Percentiles rank a stretch among this genome's conserved stretches.
Conservation (phyloP, 495 filamentous ascomycete species). For the Xylaria sp. region DNA sequence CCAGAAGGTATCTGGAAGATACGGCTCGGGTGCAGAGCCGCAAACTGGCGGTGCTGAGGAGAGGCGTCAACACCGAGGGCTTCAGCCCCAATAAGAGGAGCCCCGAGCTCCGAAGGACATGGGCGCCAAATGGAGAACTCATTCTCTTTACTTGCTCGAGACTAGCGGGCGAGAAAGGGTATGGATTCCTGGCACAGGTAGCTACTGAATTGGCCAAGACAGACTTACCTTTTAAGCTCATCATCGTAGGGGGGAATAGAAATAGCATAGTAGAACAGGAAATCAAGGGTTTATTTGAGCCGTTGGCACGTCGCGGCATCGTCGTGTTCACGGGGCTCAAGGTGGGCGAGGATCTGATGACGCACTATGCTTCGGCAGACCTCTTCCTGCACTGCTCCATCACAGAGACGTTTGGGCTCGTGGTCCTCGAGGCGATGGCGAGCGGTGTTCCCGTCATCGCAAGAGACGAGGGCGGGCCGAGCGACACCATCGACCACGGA, state of each 20-base stretch:
- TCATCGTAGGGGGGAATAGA: conserved; percentile 68
- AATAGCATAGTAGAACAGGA: conserved; percentile 63
- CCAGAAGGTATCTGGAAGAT: conserved; percentile 60
- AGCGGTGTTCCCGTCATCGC: conserved; percentile 69
- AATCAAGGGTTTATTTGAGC: conserved; percentile 58
- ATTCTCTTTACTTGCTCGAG: conserved; percentile 66
- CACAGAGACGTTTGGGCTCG: conserved; percentile 71
- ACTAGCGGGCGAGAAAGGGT: conserved; percentile 70
- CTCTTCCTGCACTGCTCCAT: conserved; percentile 70
- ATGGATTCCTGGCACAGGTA: conserved; percentile 64
- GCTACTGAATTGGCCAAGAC: conserved; percentile 55
- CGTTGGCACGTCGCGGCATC: conserved; percentile 49
- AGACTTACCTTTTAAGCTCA: conserved; percentile 63
- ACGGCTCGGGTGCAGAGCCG: conserved; percentile 52
- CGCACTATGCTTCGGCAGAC: conserved; percentile 65
- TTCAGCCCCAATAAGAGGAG: conserved; percentile 60
- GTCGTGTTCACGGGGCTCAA: conserved; percentile 67
- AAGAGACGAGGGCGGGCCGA: conserved; percentile 68
- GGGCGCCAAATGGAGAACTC: conserved; percentile 64
- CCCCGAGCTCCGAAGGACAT: conserved; percentile 51
- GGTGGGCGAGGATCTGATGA: conserved; percentile 59
- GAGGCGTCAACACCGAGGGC: conserved; percentile 65
- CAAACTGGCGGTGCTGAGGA: conserved; percentile 60
- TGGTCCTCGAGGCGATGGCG: conserved; percentile 71
- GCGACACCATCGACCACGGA: conserved; percentile 63